Percentiles rank a stretch among this genome's conserved stretches.
Evolutionary conservation across 73 alveolate species (phyloP).

Genomic region (Tetrahymena elliotti): DNA sequence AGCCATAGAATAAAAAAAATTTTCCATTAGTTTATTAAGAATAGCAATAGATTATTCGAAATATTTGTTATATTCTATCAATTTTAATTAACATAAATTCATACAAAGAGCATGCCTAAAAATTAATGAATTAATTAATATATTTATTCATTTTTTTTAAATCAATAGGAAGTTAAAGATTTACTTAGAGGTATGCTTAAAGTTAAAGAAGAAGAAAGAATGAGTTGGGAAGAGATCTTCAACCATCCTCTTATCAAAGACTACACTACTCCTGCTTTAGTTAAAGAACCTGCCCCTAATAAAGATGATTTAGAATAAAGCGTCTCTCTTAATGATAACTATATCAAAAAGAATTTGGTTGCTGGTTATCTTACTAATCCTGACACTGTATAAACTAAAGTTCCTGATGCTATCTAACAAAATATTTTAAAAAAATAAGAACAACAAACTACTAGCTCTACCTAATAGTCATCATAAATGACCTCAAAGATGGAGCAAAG

Average conservation of each 20-base stretch:
- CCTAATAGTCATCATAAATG: neutral
- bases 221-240: slow-evolving; percentile 41
- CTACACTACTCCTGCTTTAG: neutral
- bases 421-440: neutral
- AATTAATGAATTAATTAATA: too few species aligned
- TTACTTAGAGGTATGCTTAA: slow-evolving; percentile 15
- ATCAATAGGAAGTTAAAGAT: slow-evolving; percentile 21
- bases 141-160: neutral
- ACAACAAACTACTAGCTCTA: neutral
- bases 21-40: too few species aligned
- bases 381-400: slow-evolving; percentile 10
- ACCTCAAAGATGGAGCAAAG: neutral
- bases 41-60: too few species aligned
- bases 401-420: neutral
- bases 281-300: neutral
- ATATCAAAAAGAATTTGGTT: slow-evolving; percentile 34
- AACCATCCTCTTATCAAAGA: slow-evolving; percentile 33
- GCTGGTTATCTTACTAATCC: slow-evolving; percentile 39
- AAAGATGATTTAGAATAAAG: slow-evolving; percentile 27
- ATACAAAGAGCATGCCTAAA: too few species aligned
- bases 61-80: too few species aligned
- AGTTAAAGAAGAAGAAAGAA: slow-evolving; percentile 34
- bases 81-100: too few species aligned
- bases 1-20: too few species aligned
- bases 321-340: slow-evolving; percentile 13